A percentile compares a stretch with the other conserved stretches of the same genome.
Conservation (phyloP, 257 asterid species). For the Solanum stenotomum region DNA sequence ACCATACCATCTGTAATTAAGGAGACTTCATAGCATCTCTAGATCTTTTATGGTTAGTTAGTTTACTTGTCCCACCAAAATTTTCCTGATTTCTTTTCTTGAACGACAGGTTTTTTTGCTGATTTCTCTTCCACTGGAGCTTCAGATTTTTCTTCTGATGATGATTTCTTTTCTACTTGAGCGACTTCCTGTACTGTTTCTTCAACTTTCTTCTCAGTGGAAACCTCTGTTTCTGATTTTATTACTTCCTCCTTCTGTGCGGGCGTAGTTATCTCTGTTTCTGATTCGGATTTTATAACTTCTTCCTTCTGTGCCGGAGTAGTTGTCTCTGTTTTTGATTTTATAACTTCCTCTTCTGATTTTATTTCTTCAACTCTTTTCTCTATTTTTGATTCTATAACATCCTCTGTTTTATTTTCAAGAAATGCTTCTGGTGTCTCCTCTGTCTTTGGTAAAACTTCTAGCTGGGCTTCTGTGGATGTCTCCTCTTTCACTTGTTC, state of each 20-base stretch:
- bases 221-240: not conserved
- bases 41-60: not conserved
- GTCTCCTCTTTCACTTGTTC: not conserved
- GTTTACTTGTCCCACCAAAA: slow-evolving; percentile 1
- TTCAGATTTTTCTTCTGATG: not conserved
- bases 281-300: not conserved
- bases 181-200: not conserved
- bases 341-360: not conserved
- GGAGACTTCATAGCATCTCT: not conserved
- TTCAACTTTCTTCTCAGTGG: not conserved
- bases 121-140: not conserved
- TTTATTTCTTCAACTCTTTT: not conserved
- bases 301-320: not conserved
- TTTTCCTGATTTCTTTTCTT: not conserved
- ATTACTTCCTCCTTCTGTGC: not conserved
- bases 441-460: not conserved
- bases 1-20: not conserved
- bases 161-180: not conserved
- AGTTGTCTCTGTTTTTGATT: not conserved
- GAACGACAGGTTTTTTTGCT: not conserved
- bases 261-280: not conserved
- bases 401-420: slow-evolving; percentile 1
- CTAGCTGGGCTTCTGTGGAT: not conserved
- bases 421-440: not conserved
- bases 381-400: not conserved